Conservation (phyloP, 2,329 filamentous ascomycete genomes). For the Hymenoscyphus albidus region DNA sequence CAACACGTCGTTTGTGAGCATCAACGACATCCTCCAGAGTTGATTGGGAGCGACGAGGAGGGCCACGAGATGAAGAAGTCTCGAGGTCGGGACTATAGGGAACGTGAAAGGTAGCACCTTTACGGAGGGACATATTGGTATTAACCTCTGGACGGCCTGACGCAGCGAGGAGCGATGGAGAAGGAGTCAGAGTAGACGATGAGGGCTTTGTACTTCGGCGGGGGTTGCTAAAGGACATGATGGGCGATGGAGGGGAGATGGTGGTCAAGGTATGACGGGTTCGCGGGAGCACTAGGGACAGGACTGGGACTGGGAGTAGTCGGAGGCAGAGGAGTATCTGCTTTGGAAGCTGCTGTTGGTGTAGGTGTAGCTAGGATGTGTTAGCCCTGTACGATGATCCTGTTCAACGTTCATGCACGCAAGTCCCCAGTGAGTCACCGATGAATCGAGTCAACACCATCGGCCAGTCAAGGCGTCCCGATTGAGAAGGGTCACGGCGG, state of each 20-base stretch:
- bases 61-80: conserved; percentile 38
- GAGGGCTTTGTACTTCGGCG: conserved; percentile 37
- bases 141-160: conserved; percentile 46
- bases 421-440: conserved; percentile 28
- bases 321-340: background rate
- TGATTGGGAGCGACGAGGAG: conserved; percentile 64
- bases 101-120: conserved; percentile 62
- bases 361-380: background rate
- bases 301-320: background rate
- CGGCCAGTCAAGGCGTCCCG: conserved; percentile 23
- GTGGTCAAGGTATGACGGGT: background rate
- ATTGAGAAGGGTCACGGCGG: conserved; percentile 16
- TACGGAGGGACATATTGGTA: conserved; percentile 58
- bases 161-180: conserved; percentile 32
- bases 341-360: background rate
- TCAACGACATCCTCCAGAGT: conserved; percentile 68
- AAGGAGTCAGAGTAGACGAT: conserved; percentile 42
- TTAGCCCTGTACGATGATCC: conserved; percentile 15
- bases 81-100: conserved; percentile 39
- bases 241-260: conserved; percentile 28
- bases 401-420: conserved; percentile 23
- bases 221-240: conserved; percentile 35
- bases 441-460: conserved; percentile 16
- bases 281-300: background rate
- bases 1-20: conserved; percentile 65